Evolutionary conservation across 768 basidiomycete species (phyloP).

Genomic region (Rhodotorula paludigena): DNA sequence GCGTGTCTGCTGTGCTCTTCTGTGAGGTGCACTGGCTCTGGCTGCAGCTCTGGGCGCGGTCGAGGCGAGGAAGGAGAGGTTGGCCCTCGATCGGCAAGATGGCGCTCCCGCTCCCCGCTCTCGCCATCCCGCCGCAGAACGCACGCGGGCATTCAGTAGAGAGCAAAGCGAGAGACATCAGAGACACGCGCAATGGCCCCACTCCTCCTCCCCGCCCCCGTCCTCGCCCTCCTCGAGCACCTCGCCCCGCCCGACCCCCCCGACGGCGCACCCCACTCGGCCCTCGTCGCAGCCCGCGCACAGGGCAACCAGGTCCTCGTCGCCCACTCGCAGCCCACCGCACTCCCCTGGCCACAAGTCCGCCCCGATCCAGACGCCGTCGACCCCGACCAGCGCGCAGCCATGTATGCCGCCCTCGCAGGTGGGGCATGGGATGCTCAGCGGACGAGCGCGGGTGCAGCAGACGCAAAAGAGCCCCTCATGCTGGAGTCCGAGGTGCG

Average conservation of each 20-base stretch:
- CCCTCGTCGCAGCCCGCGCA: constrained; percentile 17
- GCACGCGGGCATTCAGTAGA: too few species aligned
- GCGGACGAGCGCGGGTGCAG: too few species aligned
- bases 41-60: too few species aligned
- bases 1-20: too few species aligned
- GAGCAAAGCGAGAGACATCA: too few species aligned
- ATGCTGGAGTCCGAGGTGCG: constrained; percentile 33
- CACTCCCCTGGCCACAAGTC: not conserved
- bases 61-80: too few species aligned
- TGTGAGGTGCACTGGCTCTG: too few species aligned
- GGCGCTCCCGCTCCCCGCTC: too few species aligned
- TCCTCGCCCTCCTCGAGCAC: constrained; percentile 6
- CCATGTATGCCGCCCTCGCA: constrained; percentile 30
- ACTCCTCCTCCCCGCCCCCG: constrained; percentile 14
- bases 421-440: constrained; percentile 18
- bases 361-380: not conserved
- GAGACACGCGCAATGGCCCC: not conserved
- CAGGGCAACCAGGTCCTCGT: constrained; percentile 24
- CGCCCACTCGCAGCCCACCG: not conserved
- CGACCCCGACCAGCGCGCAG: constrained; percentile 17
- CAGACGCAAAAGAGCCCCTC: too few species aligned
- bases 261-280: constrained; percentile 23
- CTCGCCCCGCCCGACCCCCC: not conserved
- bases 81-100: too few species aligned
- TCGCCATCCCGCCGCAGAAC: too few species aligned